A percentile compares a stretch with the other conserved stretches of the same genome.
phyloP scores from a whole-genome alignment of 441 rosid species.

The Hura crepitans region DNA sequence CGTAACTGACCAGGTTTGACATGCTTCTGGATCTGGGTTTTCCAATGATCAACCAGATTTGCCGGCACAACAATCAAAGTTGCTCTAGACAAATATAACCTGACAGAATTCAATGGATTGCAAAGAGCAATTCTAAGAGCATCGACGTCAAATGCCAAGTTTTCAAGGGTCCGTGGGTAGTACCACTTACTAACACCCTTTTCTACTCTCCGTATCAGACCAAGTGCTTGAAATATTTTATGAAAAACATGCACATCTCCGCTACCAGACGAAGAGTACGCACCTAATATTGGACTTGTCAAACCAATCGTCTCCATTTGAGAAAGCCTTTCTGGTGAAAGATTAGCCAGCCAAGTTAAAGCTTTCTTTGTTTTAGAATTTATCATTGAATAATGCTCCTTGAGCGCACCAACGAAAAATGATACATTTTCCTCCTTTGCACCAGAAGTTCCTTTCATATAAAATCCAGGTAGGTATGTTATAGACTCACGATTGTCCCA shows the following conservation, averaged over 20 bases:
- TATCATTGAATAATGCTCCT: constrained; percentile 51
- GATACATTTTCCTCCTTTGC: constrained; percentile 59
- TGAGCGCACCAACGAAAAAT: constrained; percentile 68
- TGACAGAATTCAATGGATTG: constrained; percentile 66
- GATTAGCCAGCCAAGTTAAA: constrained; percentile 73
- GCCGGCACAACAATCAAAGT: constrained; percentile 84
- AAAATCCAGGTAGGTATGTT: constrained; percentile 72
- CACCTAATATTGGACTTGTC: constrained; percentile 52
- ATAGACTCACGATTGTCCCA: constrained; percentile 58
- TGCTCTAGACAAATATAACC: constrained; percentile 86
- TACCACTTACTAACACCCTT: constrained; percentile 69
- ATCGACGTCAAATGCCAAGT: constrained; percentile 79
- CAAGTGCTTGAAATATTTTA: constrained; percentile 77
- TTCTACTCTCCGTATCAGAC: constrained; percentile 59
- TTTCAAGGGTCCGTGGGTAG: constrained; percentile 63
- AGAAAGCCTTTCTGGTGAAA: constrained; percentile 61
- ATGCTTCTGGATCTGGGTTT: constrained; percentile 78
- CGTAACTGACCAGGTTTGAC: constrained; percentile 69
- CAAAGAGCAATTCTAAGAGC: constrained; percentile 76
- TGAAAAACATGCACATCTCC: constrained; percentile 41
- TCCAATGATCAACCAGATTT: constrained; percentile 90
- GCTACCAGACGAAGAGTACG: constrained; percentile 31
- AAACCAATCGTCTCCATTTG: constrained; percentile 85
- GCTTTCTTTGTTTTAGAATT: constrained; percentile 57
- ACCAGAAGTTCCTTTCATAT: constrained; percentile 54